Evolutionary conservation across 1,284 basidiomycete genomes (phyloP), one percentile per base, ranked within the genome.

Genomic region (Papiliotrema terrestris): DNA sequence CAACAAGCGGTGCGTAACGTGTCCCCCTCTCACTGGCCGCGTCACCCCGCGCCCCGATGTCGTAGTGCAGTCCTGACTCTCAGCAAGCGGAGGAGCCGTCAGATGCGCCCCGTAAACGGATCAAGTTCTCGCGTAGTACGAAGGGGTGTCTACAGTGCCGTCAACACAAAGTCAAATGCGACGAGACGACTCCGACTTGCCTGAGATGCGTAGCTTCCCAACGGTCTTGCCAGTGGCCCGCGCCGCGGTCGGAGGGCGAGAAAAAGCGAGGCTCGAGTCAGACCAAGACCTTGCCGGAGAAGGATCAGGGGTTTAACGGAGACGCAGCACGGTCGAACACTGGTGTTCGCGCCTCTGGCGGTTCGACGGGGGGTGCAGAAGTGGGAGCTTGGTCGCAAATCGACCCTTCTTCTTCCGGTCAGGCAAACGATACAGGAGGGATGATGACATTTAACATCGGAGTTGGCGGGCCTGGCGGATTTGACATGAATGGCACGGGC

Each of bases 121-220:
- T 63, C 45, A 61, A 59, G 45, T 66, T 55, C 38, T 56, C 58
- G 3, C 54, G 64, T 8, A 59, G 60, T 22, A 66, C 64, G 2
- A 60, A 57, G 9, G 64, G 64, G 22, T 66, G 64, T 42, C 26
- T 59, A 22, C 41, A 43, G 4, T 66, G 64, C 47, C 46, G 64
- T 22, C 47, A 54, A 14, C 59, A 62, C 37, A 66, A 66, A 49
- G 64, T 66, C 26, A 66, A 66, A 59, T 66, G 64, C 49, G 64
- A 66, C 50, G 64, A 66, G 45, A 66, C 64, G 8, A 38, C 53
- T 2, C 64, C 64, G 35, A 48, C 57, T 1, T 66, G 64, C 42
- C 45, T 66, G 17, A 47, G 64, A 42, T 66, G 64, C 41, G 60
- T 66, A 3, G 61, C 64, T 1, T 36, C 56, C 3, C 64, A 63